These are phyloP conservation scores for Aphanomyces euteiches DNA, from an alignment of 352 stramenopile species.

Conservation along the genomic window DNA sequence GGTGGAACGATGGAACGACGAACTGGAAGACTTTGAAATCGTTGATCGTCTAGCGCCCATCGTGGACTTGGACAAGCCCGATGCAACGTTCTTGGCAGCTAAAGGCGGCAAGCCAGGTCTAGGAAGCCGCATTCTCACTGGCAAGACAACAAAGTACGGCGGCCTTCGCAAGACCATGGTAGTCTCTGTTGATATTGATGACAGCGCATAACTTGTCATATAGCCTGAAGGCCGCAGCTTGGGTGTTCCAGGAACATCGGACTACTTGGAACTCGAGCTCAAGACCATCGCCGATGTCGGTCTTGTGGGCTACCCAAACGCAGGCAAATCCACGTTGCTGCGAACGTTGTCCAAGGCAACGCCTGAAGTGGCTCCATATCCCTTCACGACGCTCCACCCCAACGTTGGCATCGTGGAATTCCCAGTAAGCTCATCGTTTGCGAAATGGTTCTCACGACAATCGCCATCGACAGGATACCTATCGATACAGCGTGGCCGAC, in stretches of 20 bases:
- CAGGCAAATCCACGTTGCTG: slow-evolving; percentile 96
- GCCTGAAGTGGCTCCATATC: slow-evolving; percentile 95
- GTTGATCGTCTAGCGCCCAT: slow-evolving; percentile 75
- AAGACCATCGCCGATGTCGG: slow-evolving; percentile 98
- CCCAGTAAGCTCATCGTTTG: slow-evolving; percentile 32
- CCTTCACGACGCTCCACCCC: slow-evolving; percentile 97
- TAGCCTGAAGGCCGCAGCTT: slow-evolving; percentile 57
- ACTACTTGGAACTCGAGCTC: slow-evolving; percentile 96
- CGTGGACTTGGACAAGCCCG: slow-evolving; percentile 70
- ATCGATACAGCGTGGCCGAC: slow-evolving; percentile 85
- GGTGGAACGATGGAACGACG: slow-evolving; percentile 69
- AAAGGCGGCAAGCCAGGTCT: slow-evolving; percentile 78
- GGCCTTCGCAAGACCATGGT: slow-evolving; percentile 80
- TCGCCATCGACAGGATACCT: slow-evolving; percentile 69
- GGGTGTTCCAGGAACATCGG: slow-evolving; percentile 88
- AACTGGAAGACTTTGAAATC: slow-evolving; percentile 67
- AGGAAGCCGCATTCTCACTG: slow-evolving; percentile 79
- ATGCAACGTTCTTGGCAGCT: slow-evolving; percentile 65
- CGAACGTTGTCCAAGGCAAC: slow-evolving; percentile 89
- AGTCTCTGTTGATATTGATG: not conserved
- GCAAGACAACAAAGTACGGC: slow-evolving; percentile 78
- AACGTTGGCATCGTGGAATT: slow-evolving; percentile 95
- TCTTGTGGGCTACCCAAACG: slow-evolving; percentile 98
- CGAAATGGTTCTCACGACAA: slow-evolving; percentile 25
- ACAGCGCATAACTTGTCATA: not conserved